Evolutionary conservation across 73 alveolate species (phyloP), one percentile per base, ranked within the genome.

Genomic region (Paraurostyla sp.): DNA sequence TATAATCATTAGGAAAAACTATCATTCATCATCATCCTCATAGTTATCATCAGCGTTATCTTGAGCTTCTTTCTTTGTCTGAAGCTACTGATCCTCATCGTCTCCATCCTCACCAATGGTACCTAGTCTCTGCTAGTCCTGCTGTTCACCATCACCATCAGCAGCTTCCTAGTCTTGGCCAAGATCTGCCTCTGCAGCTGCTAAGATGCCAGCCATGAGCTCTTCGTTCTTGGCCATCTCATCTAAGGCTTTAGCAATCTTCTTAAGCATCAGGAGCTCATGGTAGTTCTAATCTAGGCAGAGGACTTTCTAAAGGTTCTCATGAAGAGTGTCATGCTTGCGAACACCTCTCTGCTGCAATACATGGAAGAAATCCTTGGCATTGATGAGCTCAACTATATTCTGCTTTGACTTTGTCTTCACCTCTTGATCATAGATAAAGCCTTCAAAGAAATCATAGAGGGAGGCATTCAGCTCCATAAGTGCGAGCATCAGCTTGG

Each of bases 321-420:
- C 25, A 36, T 75, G 83, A 15, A 50, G 60, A 4, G 23, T 42
- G 20, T 78, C 91, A 18, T 75, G 16, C 23, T 57, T 59, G 7
- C 86, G 41, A 0, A 54, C 91, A 49, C 88, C 88, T 45, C 50
- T 45, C 33, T 59, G 48, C 40, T 80, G 57, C 0, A 89, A 62
- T 2, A 62, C 22, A 36, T 76, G 43, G 86, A 88, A 88, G 90
- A 88, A 88, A 41, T 88, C 94, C n/a, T 76, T 78, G 41, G 94
- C 48, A 25, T 45, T 43, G 3, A 88, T 88, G 0, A 88, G 36
- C 90, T 88, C 94, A 4, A 88, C 94, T 32, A 15, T 52, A 38
- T 69, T 52, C 52, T 88, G 68, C 48, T 75, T 76, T 27, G 90
- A 41, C 58, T 88, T 88, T 1, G 94, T 78, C 58, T 88, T 88